These are phyloP conservation scores for Tulasnella sp. DNA, from an alignment of 768 basidiomycete genomes.

Conservation along the genomic window DNA sequence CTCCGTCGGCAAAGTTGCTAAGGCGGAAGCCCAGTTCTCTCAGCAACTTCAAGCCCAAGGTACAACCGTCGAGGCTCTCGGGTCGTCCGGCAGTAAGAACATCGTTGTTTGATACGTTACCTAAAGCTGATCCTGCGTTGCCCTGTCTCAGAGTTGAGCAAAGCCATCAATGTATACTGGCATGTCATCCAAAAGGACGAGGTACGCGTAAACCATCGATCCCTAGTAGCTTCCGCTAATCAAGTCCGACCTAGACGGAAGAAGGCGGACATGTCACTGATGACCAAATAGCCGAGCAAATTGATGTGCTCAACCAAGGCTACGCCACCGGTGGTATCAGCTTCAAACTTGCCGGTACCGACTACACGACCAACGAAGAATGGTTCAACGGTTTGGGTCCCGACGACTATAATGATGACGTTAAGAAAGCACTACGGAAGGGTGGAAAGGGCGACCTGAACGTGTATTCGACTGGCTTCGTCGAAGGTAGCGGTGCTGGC, in stretches of 20 bases:
- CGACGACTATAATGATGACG: conserved; percentile 43
- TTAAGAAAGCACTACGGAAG: conserved; percentile 48
- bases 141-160: background rate
- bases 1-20: conserved; percentile 14
- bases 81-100: background rate
- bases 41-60: conserved; percentile 8
- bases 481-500: conserved; percentile 40
- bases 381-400: conserved; percentile 41
- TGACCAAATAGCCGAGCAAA: conserved; percentile 39
- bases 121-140: background rate
- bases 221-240: background rate
- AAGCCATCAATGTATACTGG: conserved; percentile 17
- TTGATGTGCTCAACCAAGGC: conserved; percentile 38
- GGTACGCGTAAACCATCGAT: background rate
- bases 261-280: conserved; percentile 23
- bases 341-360: conserved; percentile 37
- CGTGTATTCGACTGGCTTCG: conserved; percentile 45
- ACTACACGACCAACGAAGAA: conserved; percentile 38
- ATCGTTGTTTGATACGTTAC: background rate
- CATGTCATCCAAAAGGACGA: conserved; percentile 27
- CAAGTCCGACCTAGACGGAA: background rate
- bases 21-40: conserved; percentile 22
- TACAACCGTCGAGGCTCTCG: conserved; percentile 4
- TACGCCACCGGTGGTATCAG: conserved; percentile 37
- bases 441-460: conserved; percentile 44